Base-by-base conservation (phyloP, 2,329 filamentous ascomycete species). In the Penicillium decumbens region DNA sequence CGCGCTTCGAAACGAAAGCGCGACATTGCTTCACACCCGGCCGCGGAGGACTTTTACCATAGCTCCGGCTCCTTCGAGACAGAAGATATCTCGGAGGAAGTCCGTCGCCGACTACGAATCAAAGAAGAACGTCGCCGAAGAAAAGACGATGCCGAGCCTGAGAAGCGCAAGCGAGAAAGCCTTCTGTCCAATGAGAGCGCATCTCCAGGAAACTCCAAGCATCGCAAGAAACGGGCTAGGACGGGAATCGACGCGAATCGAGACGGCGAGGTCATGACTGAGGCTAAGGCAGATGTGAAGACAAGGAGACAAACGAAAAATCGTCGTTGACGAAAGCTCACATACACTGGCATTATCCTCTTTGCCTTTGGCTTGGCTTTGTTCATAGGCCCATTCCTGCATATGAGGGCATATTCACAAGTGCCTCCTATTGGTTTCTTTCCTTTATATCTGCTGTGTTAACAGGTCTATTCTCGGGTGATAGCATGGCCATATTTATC, bases 21-120 rank as follows among this genome's bases (percentile, higher is more conserved):
- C 12, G 48, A 54, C 24, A 40, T 20, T 18, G 15, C 9, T 6
- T 32, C 41, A 3, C 58, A 60, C 20, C 45, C 57, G 28, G 52
- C 56, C 41, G 52, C 65, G 24, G 63, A 60, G n/a, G 60, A 66
- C 20, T 50, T 62, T 13, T 49, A 56, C 32, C 51, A 58, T 30
- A 53, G 57, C 6, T 58, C 65, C 0, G 52, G 60, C 0, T 57
- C 64, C n/a, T 41, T 66, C 13, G 68, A 71, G 33, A 69, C 66
- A 23, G 72, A 75, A 45, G 73, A 75, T 50, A 75, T 75, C 41
- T 73, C 72, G 3, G 69, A 64, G 9, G 73, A 75, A 41, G 75
- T 77, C 0, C 72, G 74, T 45, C 67, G 69, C 15, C 64, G 72
- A n/a, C 49, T 75, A 30, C 66, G 64, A 40, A 70, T 73, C 35